Evolutionary conservation across 2,329 filamentous ascomycete species (phyloP).

Genomic region (Penicillium glabrum): DNA sequence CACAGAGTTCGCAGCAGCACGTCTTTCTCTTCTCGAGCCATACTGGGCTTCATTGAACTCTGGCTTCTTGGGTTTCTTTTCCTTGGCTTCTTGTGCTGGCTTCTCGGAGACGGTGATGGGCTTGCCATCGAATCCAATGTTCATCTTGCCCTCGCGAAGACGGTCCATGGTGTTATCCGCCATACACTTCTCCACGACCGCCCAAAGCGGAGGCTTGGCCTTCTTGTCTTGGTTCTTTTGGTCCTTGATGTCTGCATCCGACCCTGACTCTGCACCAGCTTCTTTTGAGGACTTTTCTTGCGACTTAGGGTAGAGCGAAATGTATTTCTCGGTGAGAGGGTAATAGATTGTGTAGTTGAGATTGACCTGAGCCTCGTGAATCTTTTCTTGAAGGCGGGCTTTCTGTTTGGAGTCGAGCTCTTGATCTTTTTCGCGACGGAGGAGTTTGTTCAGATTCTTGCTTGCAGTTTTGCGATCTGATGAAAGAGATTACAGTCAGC

Average conservation of each 20-base stretch:
- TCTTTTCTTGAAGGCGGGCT: constrained; percentile 30
- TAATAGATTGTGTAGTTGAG: constrained; percentile 64
- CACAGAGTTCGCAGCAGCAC: neutral
- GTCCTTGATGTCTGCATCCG: constrained; percentile 18
- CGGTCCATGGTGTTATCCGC: constrained; percentile 42
- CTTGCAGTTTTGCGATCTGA: constrained; percentile 45
- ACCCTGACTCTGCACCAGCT: constrained; percentile 10
- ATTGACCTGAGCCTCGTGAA: constrained; percentile 56
- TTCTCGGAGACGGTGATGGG: constrained; percentile 5
- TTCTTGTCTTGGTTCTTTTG: constrained; percentile 13
- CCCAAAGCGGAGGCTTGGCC: constrained; percentile 45
- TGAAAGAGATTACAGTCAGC: neutral
- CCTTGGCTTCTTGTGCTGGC: neutral
- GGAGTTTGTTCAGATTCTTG: constrained; percentile 38
- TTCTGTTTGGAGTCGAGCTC: constrained; percentile 28
- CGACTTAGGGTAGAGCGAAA: constrained; percentile 53
- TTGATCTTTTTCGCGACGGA: constrained; percentile 39
- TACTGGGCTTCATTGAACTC: neutral
- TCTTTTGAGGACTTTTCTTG: constrained; percentile 23
- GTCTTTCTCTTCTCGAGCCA: constrained; percentile 3
- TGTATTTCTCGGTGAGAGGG: constrained; percentile 60
- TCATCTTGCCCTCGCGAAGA: constrained; percentile 43
- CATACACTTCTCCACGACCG: constrained; percentile 46
- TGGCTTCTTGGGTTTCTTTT: constrained; percentile 2
- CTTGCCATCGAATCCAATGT: constrained; percentile 21